Base-by-base conservation (phyloP, 1,284 basidiomycete species). In the Ustilago nuda region DNA sequence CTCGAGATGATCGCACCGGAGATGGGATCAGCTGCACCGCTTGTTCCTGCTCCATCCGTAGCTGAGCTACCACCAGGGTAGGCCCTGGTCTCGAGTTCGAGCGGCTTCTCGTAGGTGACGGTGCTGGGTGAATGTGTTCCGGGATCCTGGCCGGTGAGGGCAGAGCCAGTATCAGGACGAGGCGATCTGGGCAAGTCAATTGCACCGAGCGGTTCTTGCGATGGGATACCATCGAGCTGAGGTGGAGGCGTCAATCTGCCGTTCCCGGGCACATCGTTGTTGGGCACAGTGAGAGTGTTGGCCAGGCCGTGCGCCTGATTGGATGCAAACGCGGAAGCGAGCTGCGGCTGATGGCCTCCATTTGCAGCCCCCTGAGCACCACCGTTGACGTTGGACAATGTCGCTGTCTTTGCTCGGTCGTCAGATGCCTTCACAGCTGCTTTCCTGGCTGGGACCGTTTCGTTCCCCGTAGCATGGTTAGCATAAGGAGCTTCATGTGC, bases 201-300 rank as follows among this genome's bases (percentile, higher is more conserved):
- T 4, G 71, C 56, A 7, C 70, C 77, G 3, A 81, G 65, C n/a
- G 79, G 77, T 51, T 79, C 74, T 39, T 77, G 77, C 0, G 59
- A 55, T 23, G 74, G 74, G 15, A 79, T 64, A 11, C 77, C 72
- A 19, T 68, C 67, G 13, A 81, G 66, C 57, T 79, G 79, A 13
- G 79, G 79, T 1, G 79, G 73, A 30, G 70, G 76, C 1, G 69
- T 74, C 51, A 71, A 50, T 30, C 68, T 56, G 17, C 64, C 67
- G 9, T 58, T 59, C 2, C 58, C 52, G 8, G 56, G 32, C 3
- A 54, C 52, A 23, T 59, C 61, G 32, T 48, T 54, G 39, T 13
- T 37, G 8, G 73, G 73, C 8, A 79, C 66, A 2, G 61, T 53
- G 13, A 79, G 66, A 8, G 79, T 81, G 27, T 72, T 78, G 12